These are phyloP conservation scores for Malus fusca DNA, from an alignment of 306 rosid genomes.

Conservation along the genomic window DNA sequence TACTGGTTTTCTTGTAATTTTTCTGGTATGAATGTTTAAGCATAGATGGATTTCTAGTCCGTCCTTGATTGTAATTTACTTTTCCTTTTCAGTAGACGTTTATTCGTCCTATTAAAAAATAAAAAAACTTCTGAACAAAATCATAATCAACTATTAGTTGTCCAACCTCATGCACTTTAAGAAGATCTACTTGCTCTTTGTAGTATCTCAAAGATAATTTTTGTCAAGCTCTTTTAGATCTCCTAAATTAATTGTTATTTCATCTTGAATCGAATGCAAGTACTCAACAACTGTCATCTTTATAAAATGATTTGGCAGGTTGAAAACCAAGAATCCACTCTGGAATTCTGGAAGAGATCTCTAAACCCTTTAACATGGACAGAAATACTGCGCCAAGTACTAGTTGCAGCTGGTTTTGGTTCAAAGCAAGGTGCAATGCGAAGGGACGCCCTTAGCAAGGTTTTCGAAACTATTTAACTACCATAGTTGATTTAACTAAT, in stretches of 20 bases:
- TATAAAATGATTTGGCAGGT: slow-evolving; percentile 48
- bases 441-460: slow-evolving; percentile 68
- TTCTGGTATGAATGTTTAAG: neutral
- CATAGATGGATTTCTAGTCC: neutral
- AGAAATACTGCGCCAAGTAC: slow-evolving; percentile 84
- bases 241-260: neutral
- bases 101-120: neutral
- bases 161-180: neutral
- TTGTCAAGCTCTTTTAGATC: neutral
- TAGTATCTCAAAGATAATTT: neutral
- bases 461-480: slow-evolving; percentile 21
- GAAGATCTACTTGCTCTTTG: neutral
- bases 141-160: neutral
- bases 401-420: slow-evolving; percentile 94
- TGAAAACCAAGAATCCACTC: slow-evolving; percentile 53
- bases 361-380: slow-evolving; percentile 85
- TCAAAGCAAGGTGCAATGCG: slow-evolving; percentile 58
- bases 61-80: neutral
- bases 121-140: neutral
- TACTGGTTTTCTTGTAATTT: neutral
- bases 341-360: slow-evolving; percentile 69
- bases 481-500: neutral
- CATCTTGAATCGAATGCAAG: neutral
- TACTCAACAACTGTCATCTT: slow-evolving; percentile 5
- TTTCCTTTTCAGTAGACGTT: neutral